Evolutionary conservation across 1,284 basidiomycete genomes (phyloP), one percentile per base, ranked within the genome.

Genomic region (Tetrapyrgos nigripes): DNA sequence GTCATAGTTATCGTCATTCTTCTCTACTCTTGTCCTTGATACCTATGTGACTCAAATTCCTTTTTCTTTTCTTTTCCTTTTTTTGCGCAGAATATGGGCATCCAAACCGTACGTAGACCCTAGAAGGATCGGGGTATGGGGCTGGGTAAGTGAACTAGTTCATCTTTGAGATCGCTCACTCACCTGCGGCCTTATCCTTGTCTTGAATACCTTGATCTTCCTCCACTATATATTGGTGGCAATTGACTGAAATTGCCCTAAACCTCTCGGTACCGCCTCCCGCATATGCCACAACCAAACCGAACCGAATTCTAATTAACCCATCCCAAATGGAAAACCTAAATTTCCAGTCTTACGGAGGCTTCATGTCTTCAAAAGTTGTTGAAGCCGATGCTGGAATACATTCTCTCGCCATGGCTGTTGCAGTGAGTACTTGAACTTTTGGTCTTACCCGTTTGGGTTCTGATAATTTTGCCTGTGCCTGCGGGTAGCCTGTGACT

Each of bases 61-160:
- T 4, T n/a, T 40, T 11, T 17, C 37, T 28, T 24, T 47, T 46
- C 31, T 51, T 23, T 50, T 40, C 8, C 21, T 28, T 14, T 29
- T 23, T 46, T 27, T n/a, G 17, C n/a, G n/a, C 26, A 91, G 89
- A 63, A 74, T 85, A 44, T 93, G 91, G 91, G 90, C 85, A 9
- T 81, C 82, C 59, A 93, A 86, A 76, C 81, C 84, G 53, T 94
- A 90, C 67, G 88, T 93, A 3, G 94, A 96, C 71, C 80, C 86
- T 43, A 86, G 83, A 68, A 81, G 94, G 46, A 92, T 98, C 45
- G 97, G 96, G 0, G 89, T 98, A 35, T 97, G 94, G 94, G 95
- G 95, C 48, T 97, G 95, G 94, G 93, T 94, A 63, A 70, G 90
- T 78, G n/a, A n/a, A n/a, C n/a, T n/a, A n/a, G n/a, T n/a, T n/a